Percentiles rank a stretch among this genome's conserved stretches.
Conservation (phyloP, 2,329 filamentous ascomycete genomes). For the Aspergillus alliaceus region DNA sequence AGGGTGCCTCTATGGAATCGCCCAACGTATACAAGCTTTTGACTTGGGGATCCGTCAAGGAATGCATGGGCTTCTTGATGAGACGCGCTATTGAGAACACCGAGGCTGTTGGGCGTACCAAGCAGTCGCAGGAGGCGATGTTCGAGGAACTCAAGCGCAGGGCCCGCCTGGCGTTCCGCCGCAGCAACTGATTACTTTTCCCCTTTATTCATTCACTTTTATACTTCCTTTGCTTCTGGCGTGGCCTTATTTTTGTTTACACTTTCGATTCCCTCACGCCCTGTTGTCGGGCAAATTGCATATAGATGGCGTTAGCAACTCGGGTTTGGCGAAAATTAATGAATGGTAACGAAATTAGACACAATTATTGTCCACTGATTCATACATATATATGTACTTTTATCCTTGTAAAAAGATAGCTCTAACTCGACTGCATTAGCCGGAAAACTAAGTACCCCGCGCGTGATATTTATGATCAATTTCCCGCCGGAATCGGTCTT, state of each 20-base stretch:
- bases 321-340: slow-evolving; percentile 5
- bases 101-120: slow-evolving; percentile 59
- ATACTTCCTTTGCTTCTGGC: slow-evolving; percentile 3
- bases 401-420: neutral
- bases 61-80: slow-evolving; percentile 62
- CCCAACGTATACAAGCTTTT: slow-evolving; percentile 60
- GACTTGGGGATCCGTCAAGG: slow-evolving; percentile 59
- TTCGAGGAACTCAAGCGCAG: slow-evolving; percentile 35
- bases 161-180: slow-evolving; percentile 23
- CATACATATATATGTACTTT: neutral
- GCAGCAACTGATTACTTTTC: slow-evolving; percentile 17
- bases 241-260: slow-evolving; percentile 3
- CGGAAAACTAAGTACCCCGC: neutral
- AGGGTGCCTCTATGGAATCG: slow-evolving; percentile 28
- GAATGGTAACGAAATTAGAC: slow-evolving; percentile 18
- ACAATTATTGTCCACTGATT: neutral
- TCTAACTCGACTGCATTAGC: too few relatives aligned
- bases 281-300: slow-evolving; percentile 20
- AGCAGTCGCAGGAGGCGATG: slow-evolving; percentile 41
- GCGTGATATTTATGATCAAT: neutral
- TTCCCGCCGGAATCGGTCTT: neutral
- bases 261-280: slow-evolving; percentile 19
- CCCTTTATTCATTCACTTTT: slow-evolving; percentile 5
- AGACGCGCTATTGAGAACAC: slow-evolving; percentile 72
- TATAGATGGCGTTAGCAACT: slow-evolving; percentile 27